Evolutionary conservation across 192 early-diverging fungal species (phyloP), one percentile per base, ranked within the genome.

Genomic region (Linnemannia exigua): DNA sequence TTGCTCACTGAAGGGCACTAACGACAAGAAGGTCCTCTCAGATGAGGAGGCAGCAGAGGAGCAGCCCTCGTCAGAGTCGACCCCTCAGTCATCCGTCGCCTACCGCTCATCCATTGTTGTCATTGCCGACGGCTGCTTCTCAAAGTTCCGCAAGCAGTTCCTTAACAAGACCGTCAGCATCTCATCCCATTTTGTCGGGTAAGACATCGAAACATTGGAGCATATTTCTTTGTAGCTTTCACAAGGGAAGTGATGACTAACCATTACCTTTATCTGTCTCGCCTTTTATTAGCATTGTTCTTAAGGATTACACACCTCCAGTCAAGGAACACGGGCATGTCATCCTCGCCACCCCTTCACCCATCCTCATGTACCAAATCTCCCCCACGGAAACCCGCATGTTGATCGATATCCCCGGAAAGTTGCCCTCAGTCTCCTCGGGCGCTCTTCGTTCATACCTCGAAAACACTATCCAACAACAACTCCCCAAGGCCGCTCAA

Each of bases 121-220:
- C 77, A 93, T 99, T 17, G 95, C 94, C 37, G 97, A 99, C 80
- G 97, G 97, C 16, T 95, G 95, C 81, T 95, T 95, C 72, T 98
- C 97, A 67, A 97, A 96, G 86, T 99, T 98, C 86, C 90, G 97
- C 36, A 96, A 94, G 74, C 89, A 95, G n/a, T 88, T 91, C 69
- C 88, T 92, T 44, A 66, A 66, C 5, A 91, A 87, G 68, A 76
- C 82, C 12, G 90, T 92, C 19, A 76, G 68, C 15, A 89, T 81
- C 41, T 90, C 89, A 67, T 93, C 92, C 0, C 88, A 95, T 75
- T 95, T 95, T 88, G 95, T 94, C 50, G 95, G 95, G 92, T 94
- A 91, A 68, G 73, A 3, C 33, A 47, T 33, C 36, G 9, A 6
- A 37, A 6, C 25, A 2, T 25, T 61, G n/a, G n/a, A 0, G 0